Evolutionary conservation across 164 flowering plant genomes (phyloP).

Genomic region (Magnolia kwangsiensis): DNA sequence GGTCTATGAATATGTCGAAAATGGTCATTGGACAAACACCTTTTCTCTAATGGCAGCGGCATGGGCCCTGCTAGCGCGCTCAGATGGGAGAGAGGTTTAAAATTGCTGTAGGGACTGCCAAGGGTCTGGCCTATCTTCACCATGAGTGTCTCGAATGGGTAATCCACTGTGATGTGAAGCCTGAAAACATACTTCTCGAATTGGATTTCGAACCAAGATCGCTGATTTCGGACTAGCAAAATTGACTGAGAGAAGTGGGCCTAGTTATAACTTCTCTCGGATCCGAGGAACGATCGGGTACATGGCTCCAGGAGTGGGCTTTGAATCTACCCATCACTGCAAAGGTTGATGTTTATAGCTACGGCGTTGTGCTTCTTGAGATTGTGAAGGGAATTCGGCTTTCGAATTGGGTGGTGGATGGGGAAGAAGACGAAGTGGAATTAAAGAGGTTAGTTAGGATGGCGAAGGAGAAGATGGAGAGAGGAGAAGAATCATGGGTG

Average conservation of each 20-base stretch:
- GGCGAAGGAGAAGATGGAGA: constrained; percentile 4
- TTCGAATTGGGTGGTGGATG: constrained; percentile 8
- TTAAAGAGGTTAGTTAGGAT: neutral
- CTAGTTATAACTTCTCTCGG: constrained; percentile 12
- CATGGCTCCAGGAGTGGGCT: constrained; percentile 22
- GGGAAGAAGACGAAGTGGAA: constrained; percentile 4
- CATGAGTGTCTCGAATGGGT: constrained; percentile 27
- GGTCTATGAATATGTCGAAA: constrained; percentile 32
- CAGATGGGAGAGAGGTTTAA: constrained; percentile 15
- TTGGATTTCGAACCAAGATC: constrained; percentile 14
- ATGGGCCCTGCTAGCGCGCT: constrained; percentile 4
- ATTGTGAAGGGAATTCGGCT: constrained; percentile 17
- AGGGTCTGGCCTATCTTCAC: constrained; percentile 21
- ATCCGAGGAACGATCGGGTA: constrained; percentile 21
- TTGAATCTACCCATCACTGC: constrained; percentile 16
- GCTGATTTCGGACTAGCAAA: constrained; percentile 21
- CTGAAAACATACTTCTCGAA: constrained; percentile 22
- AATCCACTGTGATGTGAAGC: constrained; percentile 22
- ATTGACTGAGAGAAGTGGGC: constrained; percentile 10
- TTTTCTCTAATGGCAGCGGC: constrained; percentile 4
- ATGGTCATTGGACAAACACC: constrained; percentile 26
- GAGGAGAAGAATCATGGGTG: constrained; percentile 7
- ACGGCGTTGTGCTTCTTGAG: constrained; percentile 17
- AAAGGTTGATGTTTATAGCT: constrained; percentile 21
- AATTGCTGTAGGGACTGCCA: constrained; percentile 18